These are phyloP conservation scores for Ophiostoma novo-ulmi DNA, from an alignment of 2,329 filamentous ascomycete genomes.

Conservation along the genomic window DNA sequence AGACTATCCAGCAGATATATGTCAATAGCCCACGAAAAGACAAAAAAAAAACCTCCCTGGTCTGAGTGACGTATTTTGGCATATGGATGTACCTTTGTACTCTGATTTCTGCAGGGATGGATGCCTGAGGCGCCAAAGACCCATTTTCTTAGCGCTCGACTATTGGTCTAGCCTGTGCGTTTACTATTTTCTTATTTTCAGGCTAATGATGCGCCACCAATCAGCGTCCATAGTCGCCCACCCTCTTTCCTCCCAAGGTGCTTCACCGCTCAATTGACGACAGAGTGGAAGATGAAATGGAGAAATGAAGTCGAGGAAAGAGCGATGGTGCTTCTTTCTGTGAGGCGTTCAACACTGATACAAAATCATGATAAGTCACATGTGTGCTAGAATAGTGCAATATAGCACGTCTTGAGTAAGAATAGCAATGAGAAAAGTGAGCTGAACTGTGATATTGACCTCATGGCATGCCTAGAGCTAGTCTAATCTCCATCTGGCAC, in stretches of 20 bases:
- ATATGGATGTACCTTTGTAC: conserved; percentile 6
- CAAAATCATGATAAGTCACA: neutral
- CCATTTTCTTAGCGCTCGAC: conserved; percentile 5
- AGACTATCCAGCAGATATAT: neutral
- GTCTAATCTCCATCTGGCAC: neutral
- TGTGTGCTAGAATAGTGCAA: neutral
- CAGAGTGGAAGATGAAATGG: neutral
- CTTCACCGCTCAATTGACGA: conserved; percentile 24
- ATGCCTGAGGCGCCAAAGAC: conserved; percentile 6
- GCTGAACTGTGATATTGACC: neutral
- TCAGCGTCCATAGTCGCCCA: conserved; percentile 20
- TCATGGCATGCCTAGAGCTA: conserved; percentile 3
- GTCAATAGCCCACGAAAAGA: neutral
- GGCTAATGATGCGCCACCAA: conserved; percentile 21
- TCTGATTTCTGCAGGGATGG: neutral
- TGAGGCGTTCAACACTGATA: neutral
- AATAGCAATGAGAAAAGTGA: neutral
- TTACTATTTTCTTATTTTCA: neutral
- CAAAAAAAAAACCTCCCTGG: neutral
- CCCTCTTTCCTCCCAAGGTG: conserved; percentile 17
- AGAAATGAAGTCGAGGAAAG: neutral
- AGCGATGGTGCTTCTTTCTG: neutral
- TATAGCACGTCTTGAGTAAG: neutral
- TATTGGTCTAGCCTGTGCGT: neutral
- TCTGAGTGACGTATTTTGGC: conserved; percentile 16